Conservation (phyloP, 1,139 yeast species). For the Candida tropicalis region DNA sequence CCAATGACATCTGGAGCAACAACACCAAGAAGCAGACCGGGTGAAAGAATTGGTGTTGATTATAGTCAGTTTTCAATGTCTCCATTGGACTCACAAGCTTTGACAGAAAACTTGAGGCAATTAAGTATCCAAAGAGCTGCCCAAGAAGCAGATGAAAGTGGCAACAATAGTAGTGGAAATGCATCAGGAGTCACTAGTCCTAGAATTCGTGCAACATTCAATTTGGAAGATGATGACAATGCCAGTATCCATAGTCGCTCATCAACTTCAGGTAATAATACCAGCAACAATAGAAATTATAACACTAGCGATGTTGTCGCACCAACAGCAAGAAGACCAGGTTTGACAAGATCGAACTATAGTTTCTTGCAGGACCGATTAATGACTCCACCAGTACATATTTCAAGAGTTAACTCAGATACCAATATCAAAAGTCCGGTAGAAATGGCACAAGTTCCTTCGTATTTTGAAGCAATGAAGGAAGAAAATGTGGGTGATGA, state of each 20-base stretch:
- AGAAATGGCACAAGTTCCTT: constrained; percentile 69
- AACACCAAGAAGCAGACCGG: constrained; percentile 39
- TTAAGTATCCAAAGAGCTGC: constrained; percentile 54
- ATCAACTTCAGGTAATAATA: not conserved
- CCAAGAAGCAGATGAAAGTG: constrained; percentile 25
- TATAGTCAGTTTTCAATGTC: constrained; percentile 45
- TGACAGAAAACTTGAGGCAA: constrained; percentile 56
- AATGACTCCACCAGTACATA: constrained; percentile 54
- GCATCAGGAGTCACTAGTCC: constrained; percentile 9
- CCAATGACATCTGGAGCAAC: constrained; percentile 56
- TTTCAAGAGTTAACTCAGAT: constrained; percentile 62
- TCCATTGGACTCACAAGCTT: constrained; percentile 43
- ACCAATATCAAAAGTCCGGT: constrained; percentile 15
- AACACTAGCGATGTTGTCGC: constrained; percentile 10
- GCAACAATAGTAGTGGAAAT: not conserved
- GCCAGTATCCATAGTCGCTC: constrained; percentile 11
- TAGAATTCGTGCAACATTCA: constrained; percentile 44
- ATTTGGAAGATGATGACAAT: constrained; percentile 40
- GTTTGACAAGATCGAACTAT: constrained; percentile 16
- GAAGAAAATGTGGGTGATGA: constrained; percentile 42
- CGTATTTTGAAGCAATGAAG: constrained; percentile 75
- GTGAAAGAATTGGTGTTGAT: constrained; percentile 16
- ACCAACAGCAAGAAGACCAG: constrained; percentile 8
- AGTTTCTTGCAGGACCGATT: constrained; percentile 15
- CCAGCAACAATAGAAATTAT: constrained; percentile 12